Evolutionary conservation across 805 yeast species (phyloP).

Genomic region (Saccharomycopsis sp.): DNA sequence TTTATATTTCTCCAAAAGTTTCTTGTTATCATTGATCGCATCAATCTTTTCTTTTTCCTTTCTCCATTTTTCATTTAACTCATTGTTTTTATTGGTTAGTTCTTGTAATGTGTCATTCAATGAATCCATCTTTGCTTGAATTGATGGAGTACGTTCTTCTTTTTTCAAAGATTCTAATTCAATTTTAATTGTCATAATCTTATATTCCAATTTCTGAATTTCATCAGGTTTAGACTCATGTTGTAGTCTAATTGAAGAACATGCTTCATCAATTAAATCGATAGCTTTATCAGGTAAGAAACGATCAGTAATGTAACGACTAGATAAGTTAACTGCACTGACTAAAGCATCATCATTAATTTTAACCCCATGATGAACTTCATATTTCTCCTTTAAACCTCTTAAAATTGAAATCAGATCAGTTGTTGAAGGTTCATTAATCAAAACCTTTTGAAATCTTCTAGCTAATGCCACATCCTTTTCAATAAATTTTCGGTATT

Average conservation of each 20-base stretch:
- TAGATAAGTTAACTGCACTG: constrained; percentile 85
- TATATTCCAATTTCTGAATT: constrained; percentile 79
- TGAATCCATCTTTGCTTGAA: constrained; percentile 61
- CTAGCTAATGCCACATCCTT: constrained; percentile 95
- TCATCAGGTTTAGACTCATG: constrained; percentile 97
- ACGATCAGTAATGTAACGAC: constrained; percentile 86
- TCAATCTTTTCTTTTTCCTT: constrained; percentile 72
- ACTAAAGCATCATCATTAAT: constrained; percentile 89
- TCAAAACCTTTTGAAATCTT: constrained; percentile 82
- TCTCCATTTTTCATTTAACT: constrained; percentile 83
- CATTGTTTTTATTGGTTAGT: constrained; percentile 57
- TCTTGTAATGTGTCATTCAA: constrained; percentile 58
- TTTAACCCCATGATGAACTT: constrained; percentile 96
- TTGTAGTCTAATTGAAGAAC: constrained; percentile 88
- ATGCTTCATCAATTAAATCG: constrained; percentile 94
- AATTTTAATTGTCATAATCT: constrained; percentile 88
- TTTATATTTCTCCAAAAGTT: constrained; percentile 76
- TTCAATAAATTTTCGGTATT: constrained; percentile 86
- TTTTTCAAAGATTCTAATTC: constrained; percentile 91
- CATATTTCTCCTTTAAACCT: constrained; percentile 90
- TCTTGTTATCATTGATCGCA: constrained; percentile 68
- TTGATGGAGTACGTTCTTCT: constrained; percentile 80
- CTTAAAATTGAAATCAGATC: constrained; percentile 89
- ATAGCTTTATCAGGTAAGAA: constrained; percentile 95
- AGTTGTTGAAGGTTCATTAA: constrained; percentile 82